A percentile compares a stretch with the other conserved stretches of the same genome.
phyloP scores from a whole-genome alignment of 805 yeast genomes.

The Jamesozyma spencerorum region DNA sequence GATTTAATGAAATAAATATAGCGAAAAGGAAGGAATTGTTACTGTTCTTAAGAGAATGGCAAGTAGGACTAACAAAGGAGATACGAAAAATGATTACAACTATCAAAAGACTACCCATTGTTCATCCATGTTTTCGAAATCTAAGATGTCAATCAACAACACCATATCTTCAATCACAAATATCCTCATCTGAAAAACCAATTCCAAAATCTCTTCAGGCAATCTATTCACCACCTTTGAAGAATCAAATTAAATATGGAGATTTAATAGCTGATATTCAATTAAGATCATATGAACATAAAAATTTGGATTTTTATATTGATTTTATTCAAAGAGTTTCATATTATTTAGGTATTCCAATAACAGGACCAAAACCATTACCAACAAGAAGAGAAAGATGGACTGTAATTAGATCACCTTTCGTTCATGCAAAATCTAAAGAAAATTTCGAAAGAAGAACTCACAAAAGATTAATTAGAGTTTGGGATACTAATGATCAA shows the following conservation, averaged over 20 bases:
- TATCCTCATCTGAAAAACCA: conserved; percentile 35
- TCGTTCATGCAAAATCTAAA: conserved; percentile 87
- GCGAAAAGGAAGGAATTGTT: too few species aligned
- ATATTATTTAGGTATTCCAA: conserved; percentile 80
- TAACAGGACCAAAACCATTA: conserved; percentile 59
- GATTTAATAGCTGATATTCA: conserved; percentile 70
- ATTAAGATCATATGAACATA: conserved; percentile 61
- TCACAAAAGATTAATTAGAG: conserved; percentile 59
- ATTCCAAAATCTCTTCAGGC: conserved; percentile 80
- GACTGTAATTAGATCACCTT: conserved; percentile 90
- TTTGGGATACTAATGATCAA: conserved; percentile 81
- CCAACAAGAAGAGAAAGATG: conserved; percentile 74
- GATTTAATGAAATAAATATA: too few species aligned
- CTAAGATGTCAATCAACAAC: too few species aligned
- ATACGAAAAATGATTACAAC: too few species aligned
- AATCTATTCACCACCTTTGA: conserved; percentile 71
- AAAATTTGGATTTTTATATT: conserved; percentile 61
- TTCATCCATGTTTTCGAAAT: too few species aligned
- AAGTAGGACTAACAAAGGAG: too few species aligned
- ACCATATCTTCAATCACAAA: neutral
- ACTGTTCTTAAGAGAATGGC: too few species aligned
- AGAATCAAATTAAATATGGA: conserved; percentile 57
- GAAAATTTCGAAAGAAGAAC: conserved; percentile 90
- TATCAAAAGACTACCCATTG: too few species aligned
- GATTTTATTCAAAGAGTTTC: conserved; percentile 89